Conservation (phyloP, 2,329 filamentous ascomycete genomes). For the Diaporthe sp. region DNA sequence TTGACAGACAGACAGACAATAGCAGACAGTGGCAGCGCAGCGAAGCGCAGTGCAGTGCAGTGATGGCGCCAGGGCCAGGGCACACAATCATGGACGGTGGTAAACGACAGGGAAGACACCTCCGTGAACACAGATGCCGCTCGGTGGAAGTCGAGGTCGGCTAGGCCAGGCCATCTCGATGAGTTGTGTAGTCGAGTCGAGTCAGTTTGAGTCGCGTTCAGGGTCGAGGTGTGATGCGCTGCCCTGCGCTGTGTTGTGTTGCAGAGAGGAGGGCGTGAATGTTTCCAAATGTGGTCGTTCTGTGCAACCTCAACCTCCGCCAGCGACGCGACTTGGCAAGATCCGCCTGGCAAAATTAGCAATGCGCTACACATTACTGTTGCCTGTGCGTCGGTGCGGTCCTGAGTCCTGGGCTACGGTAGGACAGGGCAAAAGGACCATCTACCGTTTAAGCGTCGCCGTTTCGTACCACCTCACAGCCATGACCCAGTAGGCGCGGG, state of each 20-base stretch:
- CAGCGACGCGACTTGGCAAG: constrained; percentile 19
- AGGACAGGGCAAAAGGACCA: constrained; percentile 6
- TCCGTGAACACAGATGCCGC: neutral
- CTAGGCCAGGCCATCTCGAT: neutral
- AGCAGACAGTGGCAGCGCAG: neutral
- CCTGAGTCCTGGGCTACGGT: neutral
- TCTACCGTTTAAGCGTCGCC: constrained; percentile 9
- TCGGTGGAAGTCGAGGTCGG: neutral
- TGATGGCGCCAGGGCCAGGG: neutral
- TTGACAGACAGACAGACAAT: neutral
- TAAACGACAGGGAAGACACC: neutral
- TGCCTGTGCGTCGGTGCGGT: neutral
- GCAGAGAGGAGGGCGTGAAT: neutral
- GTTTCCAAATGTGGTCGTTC: constrained; percentile 32
- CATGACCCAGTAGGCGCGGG: neutral
- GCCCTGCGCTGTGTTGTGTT: neutral
- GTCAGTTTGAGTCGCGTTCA: constrained; percentile 4
- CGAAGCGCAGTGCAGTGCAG: neutral
- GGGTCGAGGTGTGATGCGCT: neutral
- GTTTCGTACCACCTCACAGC: neutral
- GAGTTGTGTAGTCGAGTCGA: neutral
- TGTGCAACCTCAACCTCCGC: constrained; percentile 12
- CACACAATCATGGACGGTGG: neutral
- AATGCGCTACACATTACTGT: neutral
- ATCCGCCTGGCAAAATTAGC: constrained; percentile 25